Conservation (phyloP, 371 early-diverging fungal species). For the Lichtheimia hyalospora region DNA sequence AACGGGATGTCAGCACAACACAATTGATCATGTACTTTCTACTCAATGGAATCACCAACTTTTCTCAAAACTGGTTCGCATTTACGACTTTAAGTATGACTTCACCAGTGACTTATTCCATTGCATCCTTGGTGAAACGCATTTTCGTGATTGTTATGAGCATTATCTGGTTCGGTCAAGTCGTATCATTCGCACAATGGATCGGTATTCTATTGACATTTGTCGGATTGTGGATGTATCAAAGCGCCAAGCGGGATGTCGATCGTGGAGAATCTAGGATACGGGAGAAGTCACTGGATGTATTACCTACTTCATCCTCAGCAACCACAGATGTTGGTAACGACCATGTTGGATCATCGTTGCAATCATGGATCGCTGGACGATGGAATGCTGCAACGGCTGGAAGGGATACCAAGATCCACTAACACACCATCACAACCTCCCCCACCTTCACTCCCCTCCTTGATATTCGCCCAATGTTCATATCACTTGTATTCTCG, state of each 20-base stretch:
- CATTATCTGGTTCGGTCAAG: constrained; percentile 85
- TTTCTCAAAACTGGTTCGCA: constrained; percentile 79
- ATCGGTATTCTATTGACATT: constrained; percentile 82
- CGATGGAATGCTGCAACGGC: too few species aligned
- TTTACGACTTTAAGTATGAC: constrained; percentile 77
- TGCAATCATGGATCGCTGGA: neutral
- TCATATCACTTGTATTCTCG: neutral
- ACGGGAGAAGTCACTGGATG: constrained; percentile 20
- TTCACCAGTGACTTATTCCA: constrained; percentile 87
- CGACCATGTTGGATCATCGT: too few species aligned
- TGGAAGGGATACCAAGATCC: too few species aligned
- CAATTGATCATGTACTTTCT: constrained; percentile 54
- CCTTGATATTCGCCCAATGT: neutral
- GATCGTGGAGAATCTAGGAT: constrained; percentile 40
- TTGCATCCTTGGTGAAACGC: constrained; percentile 85
- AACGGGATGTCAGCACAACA: neutral
- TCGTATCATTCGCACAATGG: constrained; percentile 62
- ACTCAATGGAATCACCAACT: constrained; percentile 79
- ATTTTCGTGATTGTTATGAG: constrained; percentile 87
- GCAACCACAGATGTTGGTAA: neutral
- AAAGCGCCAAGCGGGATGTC: constrained; percentile 68
- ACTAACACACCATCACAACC: too few species aligned
- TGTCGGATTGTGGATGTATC: constrained; percentile 84
- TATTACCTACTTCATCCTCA: constrained; percentile 16
- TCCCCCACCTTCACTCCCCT: neutral